A percentile compares a stretch with the other conserved stretches of the same genome.
Conservation (phyloP, 768 basidiomycete genomes). For the Pleurotus djamor region DNA sequence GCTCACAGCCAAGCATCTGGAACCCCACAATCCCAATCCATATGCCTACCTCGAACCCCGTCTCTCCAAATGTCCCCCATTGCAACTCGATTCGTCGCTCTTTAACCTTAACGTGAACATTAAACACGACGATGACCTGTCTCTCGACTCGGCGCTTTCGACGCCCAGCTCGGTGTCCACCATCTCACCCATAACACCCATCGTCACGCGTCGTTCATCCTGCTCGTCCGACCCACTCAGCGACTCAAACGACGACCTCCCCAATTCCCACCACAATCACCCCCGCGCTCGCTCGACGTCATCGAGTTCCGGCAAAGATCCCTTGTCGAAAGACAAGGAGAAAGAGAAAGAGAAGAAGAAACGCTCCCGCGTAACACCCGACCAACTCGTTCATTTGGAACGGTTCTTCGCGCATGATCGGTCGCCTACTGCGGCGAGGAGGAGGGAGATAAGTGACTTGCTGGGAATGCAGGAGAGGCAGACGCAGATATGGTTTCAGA, state of each 20-base stretch:
- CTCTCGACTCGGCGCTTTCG: conserved; percentile 12
- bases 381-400: conserved; percentile 77
- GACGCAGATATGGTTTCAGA: conserved; percentile 91
- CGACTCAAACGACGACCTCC: conserved; percentile 25
- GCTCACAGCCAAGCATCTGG: conserved; percentile 23
- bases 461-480: conserved; percentile 86
- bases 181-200: conserved; percentile 25
- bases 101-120: conserved; percentile 13
- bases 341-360: conserved; percentile 69
- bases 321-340: conserved; percentile 46
- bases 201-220: conserved; percentile 19
- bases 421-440: conserved; percentile 67
- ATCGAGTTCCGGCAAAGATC: conserved; percentile 22
- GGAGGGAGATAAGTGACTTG: conserved; percentile 71
- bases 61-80: conserved; percentile 15
- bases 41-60: conserved; percentile 16
- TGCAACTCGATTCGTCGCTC: conserved; percentile 19
- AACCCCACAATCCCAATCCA: conserved; percentile 16
- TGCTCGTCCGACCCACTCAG: conserved; percentile 14
- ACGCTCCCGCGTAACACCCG: conserved; percentile 75
- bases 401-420: conserved; percentile 65
- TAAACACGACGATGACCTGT: conserved; percentile 4
- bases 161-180: conserved; percentile 22
- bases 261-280: too few relatives aligned
- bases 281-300: conserved; percentile 25